phyloP scores from a whole-genome alignment of 2,329 filamentous ascomycete genomes.

The Aspergillus puulaauensis region DNA sequence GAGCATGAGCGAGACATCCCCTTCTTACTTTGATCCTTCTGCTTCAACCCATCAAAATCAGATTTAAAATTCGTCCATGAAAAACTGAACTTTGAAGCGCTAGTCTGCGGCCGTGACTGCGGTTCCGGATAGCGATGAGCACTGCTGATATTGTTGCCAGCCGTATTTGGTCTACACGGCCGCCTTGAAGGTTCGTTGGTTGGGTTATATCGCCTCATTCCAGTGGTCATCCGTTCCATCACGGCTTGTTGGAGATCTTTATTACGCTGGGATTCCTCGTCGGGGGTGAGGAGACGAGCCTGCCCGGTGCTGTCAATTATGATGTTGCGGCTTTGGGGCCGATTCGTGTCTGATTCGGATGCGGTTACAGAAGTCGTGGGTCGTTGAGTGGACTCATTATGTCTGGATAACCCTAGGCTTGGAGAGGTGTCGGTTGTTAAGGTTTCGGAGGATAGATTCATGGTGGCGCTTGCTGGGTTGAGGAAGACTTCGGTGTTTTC shows the following conservation, averaged over 20 bases:
- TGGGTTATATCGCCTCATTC: slow-evolving; percentile 1
- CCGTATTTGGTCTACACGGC: not conserved
- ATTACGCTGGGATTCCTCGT: slow-evolving; percentile 21
- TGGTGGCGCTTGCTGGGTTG: slow-evolving; percentile 9
- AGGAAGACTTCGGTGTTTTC: slow-evolving; percentile 22
- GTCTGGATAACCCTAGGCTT: slow-evolving; percentile 9
- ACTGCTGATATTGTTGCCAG: not conserved
- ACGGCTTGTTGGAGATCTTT: slow-evolving; percentile 24
- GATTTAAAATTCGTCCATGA: not conserved
- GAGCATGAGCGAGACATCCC: not conserved
- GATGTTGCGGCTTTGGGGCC: slow-evolving; percentile 8
- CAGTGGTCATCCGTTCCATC: slow-evolving; percentile 25
- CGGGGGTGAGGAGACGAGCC: slow-evolving; percentile 18
- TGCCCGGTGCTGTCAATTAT: slow-evolving; percentile 25
- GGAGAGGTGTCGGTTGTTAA: slow-evolving; percentile 5
- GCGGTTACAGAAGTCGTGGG: not conserved
- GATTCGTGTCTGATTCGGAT: not conserved
- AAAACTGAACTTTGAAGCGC: not conserved
- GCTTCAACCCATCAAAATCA: not conserved
- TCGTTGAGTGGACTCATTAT: not conserved
- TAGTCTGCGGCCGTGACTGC: no score
- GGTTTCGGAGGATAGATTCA: slow-evolving; percentile 6
- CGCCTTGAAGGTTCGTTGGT: not conserved
- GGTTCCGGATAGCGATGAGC: not conserved
- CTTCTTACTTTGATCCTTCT: not conserved